Evolutionary conservation across 192 early-diverging fungal species (phyloP).

Genomic region (Coemansia sp.): DNA sequence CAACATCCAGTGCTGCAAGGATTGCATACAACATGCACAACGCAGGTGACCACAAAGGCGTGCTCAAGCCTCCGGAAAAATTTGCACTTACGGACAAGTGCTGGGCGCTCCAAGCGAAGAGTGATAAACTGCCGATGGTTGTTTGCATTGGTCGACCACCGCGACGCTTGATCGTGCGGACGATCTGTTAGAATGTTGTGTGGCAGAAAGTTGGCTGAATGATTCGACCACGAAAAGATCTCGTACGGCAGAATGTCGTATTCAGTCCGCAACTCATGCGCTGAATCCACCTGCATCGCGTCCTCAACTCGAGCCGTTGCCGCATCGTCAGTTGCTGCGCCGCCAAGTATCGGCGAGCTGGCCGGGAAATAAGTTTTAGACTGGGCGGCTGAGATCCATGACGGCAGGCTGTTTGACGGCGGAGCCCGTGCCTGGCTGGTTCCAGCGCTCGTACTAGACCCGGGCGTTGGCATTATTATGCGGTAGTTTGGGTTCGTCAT

Average conservation of each 20-base stretch:
- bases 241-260: slow-evolving; percentile 59
- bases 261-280: slow-evolving; percentile 41
- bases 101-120: slow-evolving; percentile 81
- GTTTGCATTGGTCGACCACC: slow-evolving; percentile 86
- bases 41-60: too few species aligned
- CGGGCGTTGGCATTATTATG: slow-evolving; percentile 25
- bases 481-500: slow-evolving; percentile 55
- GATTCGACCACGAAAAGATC: slow-evolving; percentile 75
- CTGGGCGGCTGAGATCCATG: slow-evolving; percentile 30
- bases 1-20: too few species aligned
- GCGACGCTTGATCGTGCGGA: slow-evolving; percentile 84
- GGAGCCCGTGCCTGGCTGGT: background rate
- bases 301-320: background rate
- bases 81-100: slow-evolving; percentile 74
- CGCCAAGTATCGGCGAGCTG: slow-evolving; percentile 25
- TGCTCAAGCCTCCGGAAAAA: background rate
- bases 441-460: background rate
- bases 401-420: slow-evolving; percentile 13
- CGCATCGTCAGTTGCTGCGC: background rate
- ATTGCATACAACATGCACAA: too few species aligned
- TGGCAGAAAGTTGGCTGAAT: slow-evolving; percentile 83
- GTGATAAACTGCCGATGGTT: slow-evolving; percentile 92
- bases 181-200: slow-evolving; percentile 78
- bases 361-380: slow-evolving; percentile 37
- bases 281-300: slow-evolving; percentile 9